phyloP scores from a whole-genome alignment of 352 stramenopile genomes.

The Thraustochytrium sp. region DNA sequence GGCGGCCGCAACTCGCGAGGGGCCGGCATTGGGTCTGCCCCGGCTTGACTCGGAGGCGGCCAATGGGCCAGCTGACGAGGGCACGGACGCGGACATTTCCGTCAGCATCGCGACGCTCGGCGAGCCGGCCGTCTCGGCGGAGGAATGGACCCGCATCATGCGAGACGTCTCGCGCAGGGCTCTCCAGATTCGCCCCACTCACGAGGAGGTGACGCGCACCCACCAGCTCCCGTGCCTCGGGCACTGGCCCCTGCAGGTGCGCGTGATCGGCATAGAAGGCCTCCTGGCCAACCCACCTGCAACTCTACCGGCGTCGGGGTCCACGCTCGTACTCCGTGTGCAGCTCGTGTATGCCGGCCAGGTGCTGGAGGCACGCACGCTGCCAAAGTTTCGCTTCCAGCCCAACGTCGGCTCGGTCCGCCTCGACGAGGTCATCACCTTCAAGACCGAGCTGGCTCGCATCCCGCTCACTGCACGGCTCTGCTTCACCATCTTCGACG shows the following conservation, averaged over 20 bases:
- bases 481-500: conserved; percentile 4
- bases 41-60: background rate
- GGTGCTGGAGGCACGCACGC: background rate
- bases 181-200: background rate
- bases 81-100: background rate
- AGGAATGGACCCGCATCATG: conserved; percentile 4
- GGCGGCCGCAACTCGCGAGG: too few species aligned
- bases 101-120: background rate
- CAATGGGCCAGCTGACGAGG: background rate
- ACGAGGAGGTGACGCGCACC: background rate
- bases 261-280: background rate
- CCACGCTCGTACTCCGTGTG: background rate
- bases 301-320: background rate
- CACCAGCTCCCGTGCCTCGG: background rate
- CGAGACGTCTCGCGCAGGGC: background rate
- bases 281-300: background rate
- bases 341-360: conserved; percentile 17
- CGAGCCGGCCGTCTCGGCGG: background rate
- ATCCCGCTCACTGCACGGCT: conserved; percentile 11
- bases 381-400: background rate
- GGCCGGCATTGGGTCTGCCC: too few species aligned
- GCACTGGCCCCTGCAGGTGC: background rate
- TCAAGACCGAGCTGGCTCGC: background rate
- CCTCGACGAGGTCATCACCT: background rate
- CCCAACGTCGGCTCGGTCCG: background rate